Conservation (phyloP, 495 filamentous ascomycete species). For the Parathielavia appendiculata region DNA sequence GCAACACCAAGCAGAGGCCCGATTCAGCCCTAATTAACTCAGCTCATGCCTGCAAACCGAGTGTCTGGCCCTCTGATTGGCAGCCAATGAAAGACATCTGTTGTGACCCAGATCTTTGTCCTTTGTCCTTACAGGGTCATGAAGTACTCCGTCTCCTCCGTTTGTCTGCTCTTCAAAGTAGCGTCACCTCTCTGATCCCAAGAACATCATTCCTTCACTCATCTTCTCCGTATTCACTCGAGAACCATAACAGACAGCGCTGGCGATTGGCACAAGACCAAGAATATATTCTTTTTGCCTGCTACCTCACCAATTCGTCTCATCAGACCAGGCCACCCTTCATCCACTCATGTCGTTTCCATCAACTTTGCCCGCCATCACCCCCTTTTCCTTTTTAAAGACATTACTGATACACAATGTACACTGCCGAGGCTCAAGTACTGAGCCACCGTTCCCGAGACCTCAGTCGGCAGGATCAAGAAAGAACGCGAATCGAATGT, state of each 20-base stretch:
- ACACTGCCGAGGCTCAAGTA: not conserved
- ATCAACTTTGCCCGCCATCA: not conserved
- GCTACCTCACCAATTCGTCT: not conserved
- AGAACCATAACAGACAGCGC: not conserved
- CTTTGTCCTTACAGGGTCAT: not conserved
- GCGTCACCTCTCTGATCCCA: not conserved
- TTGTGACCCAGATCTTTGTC: too few relatives aligned
- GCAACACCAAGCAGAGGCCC: not conserved
- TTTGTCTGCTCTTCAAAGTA: not conserved
- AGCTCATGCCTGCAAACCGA: not conserved
- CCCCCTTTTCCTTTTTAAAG: not conserved
- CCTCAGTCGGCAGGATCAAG: constrained; percentile 1
- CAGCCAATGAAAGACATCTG: not conserved
- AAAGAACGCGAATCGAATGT: not conserved
- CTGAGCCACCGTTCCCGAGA: constrained; percentile 3
- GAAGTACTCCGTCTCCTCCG: not conserved
- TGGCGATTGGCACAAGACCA: not conserved
- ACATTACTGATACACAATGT: constrained; percentile 8
- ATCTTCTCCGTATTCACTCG: not conserved
- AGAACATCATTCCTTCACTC: not conserved
- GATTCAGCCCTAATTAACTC: not conserved
- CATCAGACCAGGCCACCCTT: not conserved
- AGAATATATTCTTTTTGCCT: not conserved
- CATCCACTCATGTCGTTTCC: constrained; percentile 9
- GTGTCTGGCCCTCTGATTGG: not conserved